These are phyloP conservation scores for Suillus brevipes DNA, from an alignment of 768 basidiomycete species.

Conservation along the genomic window DNA sequence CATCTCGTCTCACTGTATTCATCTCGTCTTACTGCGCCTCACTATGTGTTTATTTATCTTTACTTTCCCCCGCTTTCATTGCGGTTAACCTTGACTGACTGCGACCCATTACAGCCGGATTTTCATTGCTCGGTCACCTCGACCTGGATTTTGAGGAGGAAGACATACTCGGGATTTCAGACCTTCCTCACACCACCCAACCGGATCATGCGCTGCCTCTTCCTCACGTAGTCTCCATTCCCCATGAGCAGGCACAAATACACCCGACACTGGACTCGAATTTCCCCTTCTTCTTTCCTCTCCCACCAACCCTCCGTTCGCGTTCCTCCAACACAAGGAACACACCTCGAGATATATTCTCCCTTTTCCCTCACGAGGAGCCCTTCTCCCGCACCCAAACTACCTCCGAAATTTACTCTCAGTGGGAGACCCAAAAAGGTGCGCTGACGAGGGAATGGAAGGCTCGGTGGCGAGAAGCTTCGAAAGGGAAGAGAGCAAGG, in stretches of 20 bases:
- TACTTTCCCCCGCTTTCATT: neutral
- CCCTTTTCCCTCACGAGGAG: conserved; percentile 40
- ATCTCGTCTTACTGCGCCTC: neutral
- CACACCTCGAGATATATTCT: conserved; percentile 22
- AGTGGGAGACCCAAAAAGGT: conserved; percentile 70
- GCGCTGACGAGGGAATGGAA: conserved; percentile 79
- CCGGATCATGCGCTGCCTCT: neutral
- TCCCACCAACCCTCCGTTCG: conserved; percentile 26
- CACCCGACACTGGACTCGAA: conserved; percentile 49
- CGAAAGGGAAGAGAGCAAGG: conserved; percentile 59
- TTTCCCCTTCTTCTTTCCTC: conserved; percentile 66
- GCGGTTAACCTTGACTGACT: neutral
- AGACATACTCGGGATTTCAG: conserved; percentile 36
- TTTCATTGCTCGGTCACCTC: conserved; percentile 75
- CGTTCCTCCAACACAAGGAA: conserved; percentile 18
- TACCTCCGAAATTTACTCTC: conserved; percentile 54
- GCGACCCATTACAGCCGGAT: conserved; percentile 44
- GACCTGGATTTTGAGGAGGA: conserved; percentile 74
- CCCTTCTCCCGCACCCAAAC: conserved; percentile 24
- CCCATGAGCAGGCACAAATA: conserved; percentile 13
- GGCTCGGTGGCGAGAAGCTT: conserved; percentile 71
- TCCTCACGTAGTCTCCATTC: conserved; percentile 2
- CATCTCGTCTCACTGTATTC: neutral
- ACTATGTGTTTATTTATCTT: neutral
- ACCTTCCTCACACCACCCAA: conserved; percentile 24